A percentile compares a stretch with the other conserved stretches of the same genome.
Conservation (phyloP, 768 basidiomycete genomes). For the Mrakia gelida region DNA sequence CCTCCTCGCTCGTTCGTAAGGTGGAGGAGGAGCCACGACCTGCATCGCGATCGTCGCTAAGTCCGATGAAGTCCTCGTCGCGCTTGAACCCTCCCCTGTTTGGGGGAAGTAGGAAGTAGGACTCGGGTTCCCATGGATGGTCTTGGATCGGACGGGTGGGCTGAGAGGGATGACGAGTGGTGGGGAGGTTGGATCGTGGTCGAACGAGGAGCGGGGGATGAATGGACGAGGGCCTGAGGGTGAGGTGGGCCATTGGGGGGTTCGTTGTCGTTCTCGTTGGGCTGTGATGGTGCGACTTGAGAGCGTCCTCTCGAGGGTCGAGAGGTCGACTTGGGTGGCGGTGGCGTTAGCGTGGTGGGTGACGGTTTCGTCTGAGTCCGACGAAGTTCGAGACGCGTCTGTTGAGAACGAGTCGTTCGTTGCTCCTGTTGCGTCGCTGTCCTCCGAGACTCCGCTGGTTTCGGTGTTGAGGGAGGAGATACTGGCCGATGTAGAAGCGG, state of each 20-base stretch:
- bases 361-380: background rate
- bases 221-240: background rate
- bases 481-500: background rate
- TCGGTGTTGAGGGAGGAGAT: background rate
- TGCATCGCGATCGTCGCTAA: background rate
- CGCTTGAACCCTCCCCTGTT: background rate
- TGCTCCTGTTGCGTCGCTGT: background rate
- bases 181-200: background rate
- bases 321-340: background rate
- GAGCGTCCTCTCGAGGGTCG: background rate
- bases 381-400: background rate
- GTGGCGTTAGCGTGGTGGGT: background rate
- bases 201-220: background rate
- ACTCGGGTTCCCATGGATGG: background rate
- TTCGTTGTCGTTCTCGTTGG: background rate
- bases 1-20: slow-evolving; percentile 7
- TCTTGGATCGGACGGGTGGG: background rate
- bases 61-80: background rate
- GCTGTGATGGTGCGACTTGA: background rate
- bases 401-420: background rate
- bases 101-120: background rate
- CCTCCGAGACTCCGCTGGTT: background rate
- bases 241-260: background rate
- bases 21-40: background rate
- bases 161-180: background rate